Conservation (phyloP, 306 rosid genomes). For the Prunus mume region DNA sequence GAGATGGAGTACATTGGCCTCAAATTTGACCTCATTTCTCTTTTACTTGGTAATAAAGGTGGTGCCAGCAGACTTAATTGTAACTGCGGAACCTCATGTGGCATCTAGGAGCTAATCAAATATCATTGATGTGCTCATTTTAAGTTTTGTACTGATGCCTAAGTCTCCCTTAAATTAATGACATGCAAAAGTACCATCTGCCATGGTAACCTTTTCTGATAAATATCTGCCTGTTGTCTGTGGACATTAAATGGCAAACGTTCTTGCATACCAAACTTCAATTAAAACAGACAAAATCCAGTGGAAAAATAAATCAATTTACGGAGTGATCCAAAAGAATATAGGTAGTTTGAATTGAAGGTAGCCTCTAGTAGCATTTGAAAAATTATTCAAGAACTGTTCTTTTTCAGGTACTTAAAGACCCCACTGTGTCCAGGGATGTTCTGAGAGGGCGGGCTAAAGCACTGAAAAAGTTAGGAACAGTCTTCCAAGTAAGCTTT, state of each 20-base stretch:
- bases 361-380: not conserved
- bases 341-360: not conserved
- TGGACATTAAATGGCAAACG: not conserved
- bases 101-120: not conserved
- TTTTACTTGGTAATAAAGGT: not conserved
- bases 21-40: not conserved
- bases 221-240: not conserved
- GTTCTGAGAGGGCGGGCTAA: constrained; percentile 60
- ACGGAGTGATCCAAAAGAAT: not conserved
- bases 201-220: not conserved
- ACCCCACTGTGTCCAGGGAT: constrained; percentile 68
- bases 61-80: constrained; percentile 2
- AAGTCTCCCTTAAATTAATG: not conserved
- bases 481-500: constrained; percentile 76
- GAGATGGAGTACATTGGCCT: not conserved
- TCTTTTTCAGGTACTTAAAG: constrained; percentile 70
- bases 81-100: not conserved
- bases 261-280: not conserved
- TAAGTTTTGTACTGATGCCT: not conserved
- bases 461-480: constrained; percentile 72
- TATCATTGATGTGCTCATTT: not conserved
- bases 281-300: not conserved
- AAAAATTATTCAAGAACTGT: not conserved
- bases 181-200: not conserved
- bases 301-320: not conserved